phyloP scores from a whole-genome alignment of 306 rosid species.

The Styphnolobium japonicum region DNA sequence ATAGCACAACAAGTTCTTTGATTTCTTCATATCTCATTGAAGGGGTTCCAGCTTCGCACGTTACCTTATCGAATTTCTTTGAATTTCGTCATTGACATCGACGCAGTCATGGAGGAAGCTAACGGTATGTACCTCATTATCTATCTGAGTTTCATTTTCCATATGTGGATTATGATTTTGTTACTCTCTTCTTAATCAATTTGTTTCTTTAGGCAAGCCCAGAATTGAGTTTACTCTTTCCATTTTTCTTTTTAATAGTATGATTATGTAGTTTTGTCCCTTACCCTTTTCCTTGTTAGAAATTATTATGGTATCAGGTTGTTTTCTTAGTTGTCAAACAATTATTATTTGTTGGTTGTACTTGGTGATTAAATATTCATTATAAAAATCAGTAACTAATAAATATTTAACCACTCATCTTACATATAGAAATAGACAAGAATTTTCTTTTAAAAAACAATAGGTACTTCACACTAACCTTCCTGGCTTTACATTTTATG shows the following conservation, averaged over 20 bases:
- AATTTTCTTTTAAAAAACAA: too few relatives aligned
- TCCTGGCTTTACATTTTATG: too few relatives aligned
- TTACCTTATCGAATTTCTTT: neutral
- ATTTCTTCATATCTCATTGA: neutral
- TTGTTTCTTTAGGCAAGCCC: neutral
- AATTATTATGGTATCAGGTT: too few relatives aligned
- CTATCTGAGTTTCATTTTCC: neutral
- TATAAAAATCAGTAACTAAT: too few relatives aligned
- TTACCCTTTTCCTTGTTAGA: neutral
- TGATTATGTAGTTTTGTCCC: neutral
- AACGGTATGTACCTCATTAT: constrained; percentile 7
- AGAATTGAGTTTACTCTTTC: neutral
- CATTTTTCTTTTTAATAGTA: neutral
- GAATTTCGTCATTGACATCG: neutral
- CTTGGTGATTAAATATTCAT: too few relatives aligned
- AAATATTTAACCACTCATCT: too few relatives aligned
- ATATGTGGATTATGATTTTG: neutral
- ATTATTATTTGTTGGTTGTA: too few relatives aligned
- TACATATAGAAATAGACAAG: too few relatives aligned
- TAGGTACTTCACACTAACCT: too few relatives aligned
- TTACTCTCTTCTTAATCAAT: neutral
- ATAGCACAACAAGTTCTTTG: neutral
- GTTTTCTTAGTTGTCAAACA: too few relatives aligned
- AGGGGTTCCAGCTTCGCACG: neutral
- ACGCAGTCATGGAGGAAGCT: constrained; percentile 37